Evolutionary conservation across 768 basidiomycete genomes (phyloP).

Genomic region (Imleria badia): DNA sequence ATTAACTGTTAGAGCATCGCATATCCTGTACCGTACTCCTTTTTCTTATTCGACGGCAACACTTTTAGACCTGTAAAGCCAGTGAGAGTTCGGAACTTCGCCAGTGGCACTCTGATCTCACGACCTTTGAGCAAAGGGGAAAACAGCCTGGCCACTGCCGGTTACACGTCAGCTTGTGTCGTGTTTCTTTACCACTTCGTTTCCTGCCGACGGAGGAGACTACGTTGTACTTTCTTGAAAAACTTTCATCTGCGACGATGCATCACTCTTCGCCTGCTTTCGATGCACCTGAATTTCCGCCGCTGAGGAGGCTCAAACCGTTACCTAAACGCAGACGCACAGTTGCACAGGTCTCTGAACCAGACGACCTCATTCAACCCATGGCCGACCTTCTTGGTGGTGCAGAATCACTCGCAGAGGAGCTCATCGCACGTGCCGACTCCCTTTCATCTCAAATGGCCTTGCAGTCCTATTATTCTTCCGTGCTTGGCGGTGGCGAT

Average conservation of each 20-base stretch:
- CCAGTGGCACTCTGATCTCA: constrained; percentile 19
- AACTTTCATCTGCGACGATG: constrained; percentile 38
- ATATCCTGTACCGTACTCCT: constrained; percentile 45
- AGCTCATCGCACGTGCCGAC: constrained; percentile 58
- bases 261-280: constrained; percentile 57
- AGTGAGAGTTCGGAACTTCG: not conserved
- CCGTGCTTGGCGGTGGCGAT: constrained; percentile 44
- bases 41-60: constrained; percentile 28
- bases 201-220: constrained; percentile 13
- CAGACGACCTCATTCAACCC: constrained; percentile 31
- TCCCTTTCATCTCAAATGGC: constrained; percentile 58
- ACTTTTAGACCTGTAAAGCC: constrained; percentile 13
- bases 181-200: constrained; percentile 24
- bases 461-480: constrained; percentile 63
- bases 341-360: constrained; percentile 23
- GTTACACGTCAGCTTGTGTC: constrained; percentile 32
- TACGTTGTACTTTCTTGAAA: constrained; percentile 16
- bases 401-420: constrained; percentile 52
- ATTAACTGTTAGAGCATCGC: constrained; percentile 65
- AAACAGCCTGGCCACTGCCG: not conserved
- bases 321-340: constrained; percentile 75
- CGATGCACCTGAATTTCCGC: constrained; percentile 63
- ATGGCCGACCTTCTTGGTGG: constrained; percentile 37
- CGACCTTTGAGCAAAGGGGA: constrained; percentile 1
- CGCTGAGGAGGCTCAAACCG: constrained; percentile 69